Conservation (phyloP, 116 monocot genomes). For the Zostera marina region DNA sequence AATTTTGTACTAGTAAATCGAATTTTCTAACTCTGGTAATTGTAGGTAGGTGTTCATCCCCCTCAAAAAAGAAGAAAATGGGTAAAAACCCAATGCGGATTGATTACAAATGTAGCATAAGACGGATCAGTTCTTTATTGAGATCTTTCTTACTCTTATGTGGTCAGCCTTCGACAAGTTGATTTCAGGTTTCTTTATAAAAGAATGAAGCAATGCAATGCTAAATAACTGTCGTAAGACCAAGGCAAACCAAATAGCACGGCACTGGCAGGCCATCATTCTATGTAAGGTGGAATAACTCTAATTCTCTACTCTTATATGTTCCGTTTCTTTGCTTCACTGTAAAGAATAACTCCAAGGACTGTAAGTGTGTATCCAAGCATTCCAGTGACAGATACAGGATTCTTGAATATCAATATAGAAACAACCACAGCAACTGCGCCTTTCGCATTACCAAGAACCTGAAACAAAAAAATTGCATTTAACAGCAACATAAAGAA, state of each 20-base stretch:
- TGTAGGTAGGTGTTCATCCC: background rate
- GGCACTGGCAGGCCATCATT: conserved; percentile 2
- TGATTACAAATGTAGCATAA: background rate
- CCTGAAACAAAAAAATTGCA: conserved; percentile 18
- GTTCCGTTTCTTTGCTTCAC: conserved; percentile 66
- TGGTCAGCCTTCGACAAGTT: background rate
- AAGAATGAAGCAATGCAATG: background rate
- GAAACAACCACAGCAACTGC: conserved; percentile 74
- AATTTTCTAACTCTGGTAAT: background rate
- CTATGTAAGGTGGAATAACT: background rate
- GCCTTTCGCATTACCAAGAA: conserved; percentile 74
- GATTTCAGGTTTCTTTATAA: background rate
- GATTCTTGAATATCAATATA: conserved; percentile 68
- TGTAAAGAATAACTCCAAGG: conserved; percentile 55
- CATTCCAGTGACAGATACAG: conserved; percentile 72
- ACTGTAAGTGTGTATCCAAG: conserved; percentile 63
- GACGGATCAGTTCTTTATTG: background rate
- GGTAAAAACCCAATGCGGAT: background rate
- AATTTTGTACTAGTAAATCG: background rate
- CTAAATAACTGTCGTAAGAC: background rate
- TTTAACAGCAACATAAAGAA: background rate
- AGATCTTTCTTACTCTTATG: background rate
- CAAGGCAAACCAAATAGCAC: background rate
- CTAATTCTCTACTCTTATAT: conserved; percentile 15
- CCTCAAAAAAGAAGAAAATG: conserved; percentile 1